Base-by-base conservation (phyloP, 2,329 filamentous ascomycete genomes). In the Dactylellina leptospora region DNA sequence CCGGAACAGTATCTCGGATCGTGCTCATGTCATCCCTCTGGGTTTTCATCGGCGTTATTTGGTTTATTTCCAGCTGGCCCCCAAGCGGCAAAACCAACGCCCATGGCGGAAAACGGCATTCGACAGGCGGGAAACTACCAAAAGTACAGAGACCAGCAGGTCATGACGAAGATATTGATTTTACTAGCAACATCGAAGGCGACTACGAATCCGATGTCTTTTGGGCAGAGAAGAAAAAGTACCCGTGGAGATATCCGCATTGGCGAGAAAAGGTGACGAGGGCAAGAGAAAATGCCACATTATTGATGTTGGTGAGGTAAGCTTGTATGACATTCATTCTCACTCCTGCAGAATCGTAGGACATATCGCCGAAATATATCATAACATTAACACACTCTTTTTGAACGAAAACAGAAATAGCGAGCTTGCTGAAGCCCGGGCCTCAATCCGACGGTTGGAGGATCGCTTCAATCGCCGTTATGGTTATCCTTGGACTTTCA, bases 401-500 rank as follows among this genome's bases (percentile, higher is more conserved):
- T n/a, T n/a, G n/a, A n/a, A n/a, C n/a, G 38, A 2, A 38, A 13
- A 30, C 8, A 58, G 51, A 18, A 76, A 76, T 44, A 44, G 54
- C 6, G 75, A 76, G 42, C 53, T 76, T 8, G 42, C 54, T 11
- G 58, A 69, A 25, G 74, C 74, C 1, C 50, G 76, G 10, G 50
- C 56, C 6, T 74, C 75, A 3, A 76, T 76, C 50, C 62, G 74
- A 36, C 74, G 60, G 55, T 54, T 76, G 16, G 75, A 76, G 42
- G 75, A 76, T 64, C 73, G 75, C n/a, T 76, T 76, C 40, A 76
- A 76, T 45, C 68, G 64, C 54, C 60, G 59, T 16, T 76, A 68
- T 48, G 62, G 74, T 20, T 76, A 76, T 47, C 75, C 75, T 6
- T 76, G 75, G 75, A 76, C 75, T 0, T 76, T 76, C 36, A 71